These are phyloP conservation scores for Rosa multiflora DNA, from an alignment of 306 rosid species.

Conservation along the genomic window DNA sequence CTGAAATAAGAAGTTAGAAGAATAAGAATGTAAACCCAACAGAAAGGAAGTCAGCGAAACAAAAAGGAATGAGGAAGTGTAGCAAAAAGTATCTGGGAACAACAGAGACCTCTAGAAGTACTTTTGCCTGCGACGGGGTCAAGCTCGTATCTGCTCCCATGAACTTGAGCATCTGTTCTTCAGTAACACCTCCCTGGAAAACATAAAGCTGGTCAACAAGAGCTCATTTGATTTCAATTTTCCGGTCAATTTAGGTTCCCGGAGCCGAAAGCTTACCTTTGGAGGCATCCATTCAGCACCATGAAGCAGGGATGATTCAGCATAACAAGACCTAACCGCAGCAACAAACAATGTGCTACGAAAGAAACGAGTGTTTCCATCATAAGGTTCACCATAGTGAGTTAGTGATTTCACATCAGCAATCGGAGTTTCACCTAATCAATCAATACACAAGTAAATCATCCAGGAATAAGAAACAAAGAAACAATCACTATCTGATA, in stretches of 20 bases:
- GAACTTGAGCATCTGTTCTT: slow-evolving; percentile 93
- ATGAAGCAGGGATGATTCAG: slow-evolving; percentile 93
- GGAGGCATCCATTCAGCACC: slow-evolving; percentile 98
- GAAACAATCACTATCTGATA: not conserved
- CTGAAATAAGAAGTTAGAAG: slow-evolving; percentile 44
- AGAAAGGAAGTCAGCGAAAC: not conserved
- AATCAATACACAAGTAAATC: slow-evolving; percentile 28
- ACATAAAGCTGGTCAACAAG: not conserved
- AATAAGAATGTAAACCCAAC: not conserved
- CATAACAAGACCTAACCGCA: slow-evolving; percentile 88
- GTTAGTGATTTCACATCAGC: slow-evolving; percentile 91
- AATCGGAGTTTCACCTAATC: slow-evolving; percentile 72
- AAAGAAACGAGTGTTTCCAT: slow-evolving; percentile 94
- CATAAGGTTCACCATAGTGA: slow-evolving; percentile 96
- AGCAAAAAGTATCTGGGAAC: slow-evolving; percentile 19
- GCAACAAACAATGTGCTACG: slow-evolving; percentile 95
- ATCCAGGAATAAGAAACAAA: slow-evolving; percentile 5
- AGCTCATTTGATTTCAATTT: not conserved
- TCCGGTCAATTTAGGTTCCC: not conserved
- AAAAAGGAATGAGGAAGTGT: slow-evolving; percentile 14
- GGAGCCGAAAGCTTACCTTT: slow-evolving; percentile 51
- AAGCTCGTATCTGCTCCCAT: slow-evolving; percentile 83
- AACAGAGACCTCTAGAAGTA: slow-evolving; percentile 76
- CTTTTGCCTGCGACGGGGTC: slow-evolving; percentile 68
- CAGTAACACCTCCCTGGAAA: slow-evolving; percentile 85